Evolutionary conservation across 2,329 filamentous ascomycete genomes (phyloP).

Genomic region (Hypoxylon rubiginosum): DNA sequence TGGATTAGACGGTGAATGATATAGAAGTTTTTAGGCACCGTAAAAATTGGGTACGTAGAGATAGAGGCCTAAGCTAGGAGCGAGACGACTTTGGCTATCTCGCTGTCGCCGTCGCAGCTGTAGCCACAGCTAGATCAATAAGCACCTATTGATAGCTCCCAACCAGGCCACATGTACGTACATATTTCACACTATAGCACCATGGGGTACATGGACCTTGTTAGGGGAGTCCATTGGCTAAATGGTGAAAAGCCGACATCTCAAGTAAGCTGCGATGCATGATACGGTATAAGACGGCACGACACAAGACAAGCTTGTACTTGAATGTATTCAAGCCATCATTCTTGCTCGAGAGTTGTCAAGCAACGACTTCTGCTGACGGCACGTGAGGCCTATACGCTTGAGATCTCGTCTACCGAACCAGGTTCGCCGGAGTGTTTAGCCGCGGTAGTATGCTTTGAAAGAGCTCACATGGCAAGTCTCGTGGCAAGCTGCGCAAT

Average conservation of each 20-base stretch:
- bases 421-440: slow-evolving; percentile 19
- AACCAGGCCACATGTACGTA: background rate
- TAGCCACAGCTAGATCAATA: slow-evolving; percentile 10
- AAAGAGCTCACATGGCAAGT: background rate
- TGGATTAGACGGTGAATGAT: slow-evolving; percentile 4
- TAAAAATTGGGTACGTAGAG: background rate
- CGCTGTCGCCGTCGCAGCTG: slow-evolving; percentile 5
- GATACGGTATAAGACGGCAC: slow-evolving; percentile 5
- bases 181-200: slow-evolving; percentile 1
- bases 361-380: background rate
- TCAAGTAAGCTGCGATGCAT: slow-evolving; percentile 2
- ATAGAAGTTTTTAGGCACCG: background rate
- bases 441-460: slow-evolving; percentile 21
- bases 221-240: background rate
- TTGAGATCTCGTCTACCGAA: background rate
- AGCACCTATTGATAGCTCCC: background rate
- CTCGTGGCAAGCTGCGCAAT: slow-evolving; percentile 11
- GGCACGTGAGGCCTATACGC: slow-evolving; percentile 4
- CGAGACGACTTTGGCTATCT: background rate
- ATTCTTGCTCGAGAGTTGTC: slow-evolving; percentile 6
- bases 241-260: background rate
- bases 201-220: slow-evolving; percentile 6
- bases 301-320: background rate
- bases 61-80: background rate
- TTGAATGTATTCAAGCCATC: background rate